Evolutionary conservation across 2,329 filamentous ascomycete genomes (phyloP).

Genomic region (Calonectria pseudoreteaudii): DNA sequence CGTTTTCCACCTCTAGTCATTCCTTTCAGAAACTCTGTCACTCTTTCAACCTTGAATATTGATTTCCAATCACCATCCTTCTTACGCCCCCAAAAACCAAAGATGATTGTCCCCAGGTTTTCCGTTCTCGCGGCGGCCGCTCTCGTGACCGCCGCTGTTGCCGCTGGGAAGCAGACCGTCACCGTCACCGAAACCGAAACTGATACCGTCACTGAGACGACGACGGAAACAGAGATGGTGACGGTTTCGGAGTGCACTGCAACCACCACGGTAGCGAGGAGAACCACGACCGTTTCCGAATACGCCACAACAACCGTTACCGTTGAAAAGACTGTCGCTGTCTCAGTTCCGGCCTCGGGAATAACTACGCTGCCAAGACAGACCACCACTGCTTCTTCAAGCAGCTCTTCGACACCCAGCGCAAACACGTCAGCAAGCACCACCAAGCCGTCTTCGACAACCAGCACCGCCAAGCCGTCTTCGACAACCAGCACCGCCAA

Average conservation of each 20-base stretch:
- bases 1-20: neutral
- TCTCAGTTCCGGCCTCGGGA: neutral
- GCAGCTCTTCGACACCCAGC: neutral
- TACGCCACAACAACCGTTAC: neutral
- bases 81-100: neutral
- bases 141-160: neutral
- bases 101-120: neutral
- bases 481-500: neutral
- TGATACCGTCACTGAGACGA: neutral
- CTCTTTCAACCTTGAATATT: neutral
- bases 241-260: neutral
- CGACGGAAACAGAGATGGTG: neutral
- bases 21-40: neutral
- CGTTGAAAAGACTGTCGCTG: neutral
- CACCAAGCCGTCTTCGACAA: too few relatives aligned
- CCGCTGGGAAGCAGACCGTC: neutral
- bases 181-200: neutral
- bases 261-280: neutral
- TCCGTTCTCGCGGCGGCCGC: neutral
- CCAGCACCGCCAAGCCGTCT: too few relatives aligned
- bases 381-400: neutral
- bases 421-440: too few relatives aligned
- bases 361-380: neutral
- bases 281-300: neutral
- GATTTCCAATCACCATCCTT: neutral